Base-by-base conservation (phyloP, 2,329 filamentous ascomycete genomes). In the Erysiphe neolycopersici region DNA sequence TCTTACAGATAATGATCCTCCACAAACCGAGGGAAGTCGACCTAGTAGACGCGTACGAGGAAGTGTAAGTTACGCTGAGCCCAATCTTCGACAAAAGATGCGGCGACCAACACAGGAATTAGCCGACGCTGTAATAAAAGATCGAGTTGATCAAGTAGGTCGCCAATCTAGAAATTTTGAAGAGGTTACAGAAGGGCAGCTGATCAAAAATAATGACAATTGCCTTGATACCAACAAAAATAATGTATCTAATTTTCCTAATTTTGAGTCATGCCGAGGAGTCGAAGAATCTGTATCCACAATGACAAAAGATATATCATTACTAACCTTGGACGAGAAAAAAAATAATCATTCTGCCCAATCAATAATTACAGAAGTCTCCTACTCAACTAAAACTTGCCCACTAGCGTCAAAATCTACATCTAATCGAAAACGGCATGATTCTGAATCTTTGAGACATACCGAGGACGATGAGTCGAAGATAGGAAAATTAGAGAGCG, bases 31-130 rank as follows among this genome's bases (percentile, higher is more conserved):
- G 50, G 68, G 68, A 26, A 65, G 69, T 26, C 68, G 81, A 38
- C 69, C 71, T 18, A 77, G 74, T 51, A 66, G 81, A 50, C 69
- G 81, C 49, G 71, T 72, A 41, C 67, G 77, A 52, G 62, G 71
- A 11, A 66, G 73, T 42, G 69, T 89, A 47, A 87, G 79, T 61
- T 89, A 89, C 57, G 78, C 79, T 11, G 79, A 87, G 57, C 81
- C 81, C 1, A 87, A 79, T 53, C 63, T 89, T 37, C 69, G 78
- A 48, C 78, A 76, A 54, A 89, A 89, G 61, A 85, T 89, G 80
- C 70, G 81, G 46, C 69, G 81, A 46, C 79, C 81, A 18, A 79
- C 76, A 1, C 81, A 81, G 54, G 73, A 81, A 49, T 60, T 85
- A 10, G 70, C 77, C 32, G 79, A 84, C 56, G 80, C 79, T 1